These are phyloP conservation scores for Ophiostoma tasmaniense DNA, from an alignment of 2,329 filamentous ascomycete species.

Conservation along the genomic window DNA sequence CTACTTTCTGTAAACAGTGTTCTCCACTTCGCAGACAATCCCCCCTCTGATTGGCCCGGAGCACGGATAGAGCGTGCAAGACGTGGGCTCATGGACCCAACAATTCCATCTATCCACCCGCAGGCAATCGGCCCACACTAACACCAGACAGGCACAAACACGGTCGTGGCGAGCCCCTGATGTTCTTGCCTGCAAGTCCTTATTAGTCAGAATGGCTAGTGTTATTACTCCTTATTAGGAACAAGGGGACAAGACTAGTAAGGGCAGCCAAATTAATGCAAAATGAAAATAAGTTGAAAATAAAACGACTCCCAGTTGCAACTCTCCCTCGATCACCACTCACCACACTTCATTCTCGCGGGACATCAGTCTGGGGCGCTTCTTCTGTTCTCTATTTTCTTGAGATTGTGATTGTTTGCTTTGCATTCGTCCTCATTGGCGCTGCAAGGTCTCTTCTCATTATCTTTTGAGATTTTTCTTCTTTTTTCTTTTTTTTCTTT, in stretches of 20 bases:
- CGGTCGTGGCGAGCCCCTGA: constrained; percentile 3
- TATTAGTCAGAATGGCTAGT: constrained; percentile 5
- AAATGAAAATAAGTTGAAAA: constrained; percentile 14
- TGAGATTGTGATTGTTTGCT: background rate
- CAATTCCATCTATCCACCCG: constrained; percentile 9
- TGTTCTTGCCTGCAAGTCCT: background rate
- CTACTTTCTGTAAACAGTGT: background rate
- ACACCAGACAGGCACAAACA: background rate
- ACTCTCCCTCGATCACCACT: constrained; percentile 6
- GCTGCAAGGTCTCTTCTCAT: constrained; percentile 7
- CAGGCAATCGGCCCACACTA: constrained; percentile 12
- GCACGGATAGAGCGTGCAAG: constrained; percentile 16
- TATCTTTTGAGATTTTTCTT: background rate
- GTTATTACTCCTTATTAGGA: constrained; percentile 1
- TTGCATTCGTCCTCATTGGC: background rate
- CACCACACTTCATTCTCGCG: constrained; percentile 5
- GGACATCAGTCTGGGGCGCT: constrained; percentile 13
- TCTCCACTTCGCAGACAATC: background rate
- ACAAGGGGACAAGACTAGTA: background rate
- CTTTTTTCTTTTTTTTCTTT: background rate
- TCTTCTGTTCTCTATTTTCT: background rate
- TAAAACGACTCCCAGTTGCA: constrained; percentile 8
- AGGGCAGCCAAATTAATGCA: background rate
- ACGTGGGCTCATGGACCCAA: constrained; percentile 22
- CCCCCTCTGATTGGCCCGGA: constrained; percentile 19